Conservation (phyloP, 2,329 filamentous ascomycete genomes). For the Stachybotrys chlorohalonatus region DNA sequence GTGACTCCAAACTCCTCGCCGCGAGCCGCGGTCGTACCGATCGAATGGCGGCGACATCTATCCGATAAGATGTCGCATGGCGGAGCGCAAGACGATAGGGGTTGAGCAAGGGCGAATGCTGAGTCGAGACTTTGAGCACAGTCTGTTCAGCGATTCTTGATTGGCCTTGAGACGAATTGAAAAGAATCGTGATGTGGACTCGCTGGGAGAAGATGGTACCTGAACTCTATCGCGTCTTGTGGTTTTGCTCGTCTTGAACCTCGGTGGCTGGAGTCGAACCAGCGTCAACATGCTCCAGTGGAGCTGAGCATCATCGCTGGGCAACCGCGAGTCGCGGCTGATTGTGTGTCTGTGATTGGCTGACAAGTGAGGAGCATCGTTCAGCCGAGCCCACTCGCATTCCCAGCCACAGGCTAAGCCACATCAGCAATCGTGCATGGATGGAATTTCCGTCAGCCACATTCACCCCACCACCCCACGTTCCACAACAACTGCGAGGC, state of each 20-base stretch:
- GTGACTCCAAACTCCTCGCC: slow-evolving; percentile 62
- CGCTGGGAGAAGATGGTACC: too few species aligned
- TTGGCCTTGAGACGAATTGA: neutral
- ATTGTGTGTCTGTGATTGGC: slow-evolving; percentile 9
- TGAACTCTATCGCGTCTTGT: neutral
- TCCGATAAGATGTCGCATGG: slow-evolving; percentile 23
- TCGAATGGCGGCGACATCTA: slow-evolving; percentile 57
- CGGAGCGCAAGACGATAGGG: slow-evolving; percentile 9
- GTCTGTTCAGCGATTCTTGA: neutral
- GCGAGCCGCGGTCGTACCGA: slow-evolving; percentile 44
- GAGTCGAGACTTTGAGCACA: neutral
- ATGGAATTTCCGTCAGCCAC: neutral
- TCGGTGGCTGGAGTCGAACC: slow-evolving; percentile 18
- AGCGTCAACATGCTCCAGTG: slow-evolving; percentile 16
- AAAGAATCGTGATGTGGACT: too few species aligned
- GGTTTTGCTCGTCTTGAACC: slow-evolving; percentile 7
- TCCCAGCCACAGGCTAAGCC: too few species aligned
- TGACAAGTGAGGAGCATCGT: slow-evolving; percentile 11
- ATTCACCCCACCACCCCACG: neutral
- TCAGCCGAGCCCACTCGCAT: slow-evolving; percentile 13
- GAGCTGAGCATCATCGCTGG: slow-evolving; percentile 18
- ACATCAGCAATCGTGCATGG: too few species aligned
- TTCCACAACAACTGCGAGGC: neutral
- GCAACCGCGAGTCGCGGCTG: slow-evolving; percentile 9
- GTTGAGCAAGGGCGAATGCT: neutral